Percentiles rank a stretch among this genome's conserved stretches.
Evolutionary conservation across 805 yeast genomes (phyloP).

Genomic region (Peterozyma xylosa): DNA sequence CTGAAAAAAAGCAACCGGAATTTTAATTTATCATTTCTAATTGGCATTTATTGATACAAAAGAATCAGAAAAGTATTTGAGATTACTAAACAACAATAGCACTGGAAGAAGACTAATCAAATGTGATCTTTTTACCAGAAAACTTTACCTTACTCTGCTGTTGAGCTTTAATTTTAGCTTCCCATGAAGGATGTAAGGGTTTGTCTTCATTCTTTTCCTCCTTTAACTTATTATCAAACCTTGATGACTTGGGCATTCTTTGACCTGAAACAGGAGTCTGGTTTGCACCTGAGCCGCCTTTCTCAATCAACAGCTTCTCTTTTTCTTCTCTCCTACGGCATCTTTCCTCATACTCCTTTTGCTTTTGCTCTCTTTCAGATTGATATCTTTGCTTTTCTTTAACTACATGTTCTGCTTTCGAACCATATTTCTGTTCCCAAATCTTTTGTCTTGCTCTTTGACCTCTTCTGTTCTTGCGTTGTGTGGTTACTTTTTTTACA

Average conservation of each 20-base stretch:
- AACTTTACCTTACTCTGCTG: conserved; percentile 62
- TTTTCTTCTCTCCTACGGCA: conserved; percentile 57
- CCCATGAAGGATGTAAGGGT: conserved; percentile 95
- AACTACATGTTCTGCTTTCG: conserved; percentile 73
- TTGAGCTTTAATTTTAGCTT: conserved; percentile 73
- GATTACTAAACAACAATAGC: too few species aligned
- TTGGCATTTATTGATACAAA: too few species aligned
- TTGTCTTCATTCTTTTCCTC: conserved; percentile 12
- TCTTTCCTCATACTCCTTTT: conserved; percentile 66
- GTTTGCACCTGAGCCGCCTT: conserved; percentile 24
- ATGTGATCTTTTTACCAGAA: conserved; percentile 77
- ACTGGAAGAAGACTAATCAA: conserved; percentile 36
- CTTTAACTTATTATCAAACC: conserved; percentile 7
- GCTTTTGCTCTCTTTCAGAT: conserved; percentile 52
- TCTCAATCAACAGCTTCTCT: conserved; percentile 19
- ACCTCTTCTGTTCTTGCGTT: conserved; percentile 86
- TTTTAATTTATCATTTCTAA: too few species aligned
- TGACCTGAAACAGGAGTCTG: conserved; percentile 6
- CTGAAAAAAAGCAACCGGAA: too few species aligned
- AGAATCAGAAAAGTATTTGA: too few species aligned
- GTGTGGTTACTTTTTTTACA: conserved; percentile 43
- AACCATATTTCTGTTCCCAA: conserved; percentile 90
- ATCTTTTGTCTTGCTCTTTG: conserved; percentile 95
- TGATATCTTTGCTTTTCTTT: conserved; percentile 49
- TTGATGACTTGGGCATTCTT: conserved; percentile 3